A percentile compares a stretch with the other conserved stretches of the same genome.
phyloP scores from a whole-genome alignment of 345 rosid genomes.

The Raphanus sativus region DNA sequence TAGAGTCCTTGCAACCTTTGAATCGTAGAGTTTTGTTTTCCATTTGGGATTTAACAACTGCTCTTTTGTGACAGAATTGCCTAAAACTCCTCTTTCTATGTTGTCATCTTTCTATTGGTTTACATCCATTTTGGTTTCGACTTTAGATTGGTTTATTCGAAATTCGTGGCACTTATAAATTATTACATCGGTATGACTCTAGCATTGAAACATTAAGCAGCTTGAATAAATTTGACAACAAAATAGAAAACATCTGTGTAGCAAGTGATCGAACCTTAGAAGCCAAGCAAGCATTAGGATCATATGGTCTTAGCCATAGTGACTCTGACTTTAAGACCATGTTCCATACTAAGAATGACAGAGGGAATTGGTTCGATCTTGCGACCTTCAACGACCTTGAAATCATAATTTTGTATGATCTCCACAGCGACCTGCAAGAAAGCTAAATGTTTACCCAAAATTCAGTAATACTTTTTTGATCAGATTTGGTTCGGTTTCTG shows the following conservation, averaged over 20 bases:
- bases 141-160: no score
- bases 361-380: slow-evolving; percentile 12
- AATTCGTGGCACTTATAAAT: no score
- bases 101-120: background rate
- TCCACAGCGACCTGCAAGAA: background rate
- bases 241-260: background rate
- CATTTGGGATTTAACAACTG: slow-evolving; percentile 19
- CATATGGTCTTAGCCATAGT: background rate
- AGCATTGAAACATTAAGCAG: background rate
- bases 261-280: background rate
- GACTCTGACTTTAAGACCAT: slow-evolving; percentile 17
- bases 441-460: slow-evolving; percentile 27
- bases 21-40: slow-evolving; percentile 26
- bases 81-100: background rate
- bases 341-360: background rate
- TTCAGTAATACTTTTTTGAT: no score
- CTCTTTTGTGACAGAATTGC: slow-evolving; percentile 1
- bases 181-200: no score
- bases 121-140: background rate
- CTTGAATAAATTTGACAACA: background rate
- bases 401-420: slow-evolving; percentile 21
- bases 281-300: background rate
- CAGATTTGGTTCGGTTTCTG: no score
- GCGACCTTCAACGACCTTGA: slow-evolving; percentile 26
- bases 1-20: slow-evolving; percentile 24